Conservation (phyloP, 768 basidiomycete species). For the Phylloporus sp. region DNA sequence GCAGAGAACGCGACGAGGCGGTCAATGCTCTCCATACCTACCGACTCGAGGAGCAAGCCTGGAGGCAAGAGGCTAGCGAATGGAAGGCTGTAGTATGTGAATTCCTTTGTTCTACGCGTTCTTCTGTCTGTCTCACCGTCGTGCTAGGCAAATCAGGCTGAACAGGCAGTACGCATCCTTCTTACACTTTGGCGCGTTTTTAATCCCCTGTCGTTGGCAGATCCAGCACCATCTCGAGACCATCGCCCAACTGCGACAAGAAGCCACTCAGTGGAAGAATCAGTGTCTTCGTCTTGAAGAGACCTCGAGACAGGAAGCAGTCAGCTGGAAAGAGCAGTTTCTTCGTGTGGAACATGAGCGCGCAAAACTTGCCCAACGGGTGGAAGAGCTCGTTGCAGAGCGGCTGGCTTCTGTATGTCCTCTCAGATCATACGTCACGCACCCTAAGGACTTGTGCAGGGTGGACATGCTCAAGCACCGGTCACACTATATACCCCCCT, state of each 20-base stretch:
- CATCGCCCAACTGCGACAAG: slow-evolving; percentile 58
- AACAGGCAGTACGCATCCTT: slow-evolving; percentile 45
- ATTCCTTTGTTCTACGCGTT: slow-evolving; percentile 8
- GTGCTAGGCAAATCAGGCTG: slow-evolving; percentile 49
- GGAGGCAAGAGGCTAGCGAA: slow-evolving; percentile 41
- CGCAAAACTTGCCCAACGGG: slow-evolving; percentile 48
- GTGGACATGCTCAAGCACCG: slow-evolving; percentile 12
- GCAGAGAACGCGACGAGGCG: slow-evolving; percentile 47
- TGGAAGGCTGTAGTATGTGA: slow-evolving; percentile 49
- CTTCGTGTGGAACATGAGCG: slow-evolving; percentile 70
- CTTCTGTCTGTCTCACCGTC: slow-evolving; percentile 5
- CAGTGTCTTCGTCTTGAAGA: slow-evolving; percentile 51
- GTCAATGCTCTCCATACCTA: slow-evolving; percentile 43
- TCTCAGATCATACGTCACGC: background rate
- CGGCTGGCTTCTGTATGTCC: slow-evolving; percentile 40
- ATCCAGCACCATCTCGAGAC: slow-evolving; percentile 57
- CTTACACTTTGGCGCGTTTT: background rate
- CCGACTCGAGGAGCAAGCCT: slow-evolving; percentile 44
- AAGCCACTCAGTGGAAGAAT: slow-evolving; percentile 69
- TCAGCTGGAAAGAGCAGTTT: slow-evolving; percentile 80
- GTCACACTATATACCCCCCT: slow-evolving; percentile 35
- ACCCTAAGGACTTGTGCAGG: slow-evolving; percentile 9
- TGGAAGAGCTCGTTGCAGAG: slow-evolving; percentile 58
- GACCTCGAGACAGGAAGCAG: slow-evolving; percentile 44
- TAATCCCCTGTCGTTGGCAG: slow-evolving; percentile 31